Evolutionary conservation across 1,284 basidiomycete genomes (phyloP), one percentile per base, ranked within the genome.

Genomic region (Irpex lacteus): DNA sequence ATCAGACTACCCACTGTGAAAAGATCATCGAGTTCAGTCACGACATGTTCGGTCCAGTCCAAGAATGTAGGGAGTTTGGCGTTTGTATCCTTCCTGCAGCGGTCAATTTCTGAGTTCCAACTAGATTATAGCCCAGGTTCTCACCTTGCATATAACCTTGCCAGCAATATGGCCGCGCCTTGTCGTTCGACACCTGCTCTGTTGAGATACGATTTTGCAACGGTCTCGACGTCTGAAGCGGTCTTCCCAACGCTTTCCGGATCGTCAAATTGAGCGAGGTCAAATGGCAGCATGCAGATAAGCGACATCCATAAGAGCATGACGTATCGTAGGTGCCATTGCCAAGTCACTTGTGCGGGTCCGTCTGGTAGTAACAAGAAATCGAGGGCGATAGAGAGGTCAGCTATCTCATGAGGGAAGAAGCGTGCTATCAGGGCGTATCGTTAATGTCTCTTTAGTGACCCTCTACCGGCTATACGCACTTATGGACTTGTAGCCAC

Each of bases 401-500:
- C 94, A 1, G 85, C 80, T 36, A 97, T 85, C 69, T 94, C 88
- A 72, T 98, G 95, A 40, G 97, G 95, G 72, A 98, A 96, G 78
- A 93, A 95, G 66, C 92, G 89, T 63, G 90, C 95, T 96, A 68
- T 56, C 44, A n/a, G 9, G 5, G 66, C 52, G 15, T n/a, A 15
- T 55, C 2, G 5, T 37, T 38, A 32, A 58, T 11, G 9, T 26
- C 15, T 26, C 19, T 3, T 21, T 4, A 26, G 2, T 26, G 26
- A 26, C 26, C 4, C 4, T 26, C 26, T 26, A 26, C 26, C 26
- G 26, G 32, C 37, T 63, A 65, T 26, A 86, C 91, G 77, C 69
- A 97, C 96, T 88, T 76, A 98, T 92, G 3, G 91, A 90, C 80
- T 99, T 99, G 77, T 92, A 88, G 26, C 98, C 97, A 65, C 98